A percentile compares a stretch with the other conserved stretches of the same genome.
Conservation (phyloP, 306 rosid genomes). For the Fragaria vesca region DNA sequence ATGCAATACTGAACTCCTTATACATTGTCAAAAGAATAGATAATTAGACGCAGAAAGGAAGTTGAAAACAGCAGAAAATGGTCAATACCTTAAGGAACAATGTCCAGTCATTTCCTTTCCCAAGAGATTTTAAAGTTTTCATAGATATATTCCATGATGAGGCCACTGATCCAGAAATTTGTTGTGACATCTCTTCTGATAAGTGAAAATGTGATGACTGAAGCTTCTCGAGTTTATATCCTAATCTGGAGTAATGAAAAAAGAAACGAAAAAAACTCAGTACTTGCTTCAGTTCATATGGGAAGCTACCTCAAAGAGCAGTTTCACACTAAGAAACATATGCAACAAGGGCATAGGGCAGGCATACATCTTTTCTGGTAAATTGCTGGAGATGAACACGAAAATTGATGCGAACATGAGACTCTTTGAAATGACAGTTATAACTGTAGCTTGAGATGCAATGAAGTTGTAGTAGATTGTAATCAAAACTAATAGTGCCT, state of each 20-base stretch:
- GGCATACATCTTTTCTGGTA: conserved; percentile 78
- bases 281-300: conserved; percentile 29
- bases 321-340: conserved; percentile 8
- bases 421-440: conserved; percentile 69
- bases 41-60: conserved; percentile 3
- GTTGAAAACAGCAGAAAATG: not conserved
- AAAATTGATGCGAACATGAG: conserved; percentile 49
- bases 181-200: conserved; percentile 65
- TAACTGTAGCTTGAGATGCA: conserved; percentile 60
- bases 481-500: conserved; percentile 53
- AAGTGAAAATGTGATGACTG: conserved; percentile 66
- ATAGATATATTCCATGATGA: conserved; percentile 71
- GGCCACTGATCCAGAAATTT: conserved; percentile 47
- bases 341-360: conserved; percentile 24
- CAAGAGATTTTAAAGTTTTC: conserved; percentile 61
- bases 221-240: conserved; percentile 73
- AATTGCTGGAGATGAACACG: conserved; percentile 56
- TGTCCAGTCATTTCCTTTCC: conserved; percentile 60
- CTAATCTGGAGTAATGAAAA: conserved; percentile 54
- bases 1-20: conserved; percentile 2
- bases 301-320: conserved; percentile 3
- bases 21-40: not conserved
- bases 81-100: conserved; percentile 65
- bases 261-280: conserved; percentile 12
- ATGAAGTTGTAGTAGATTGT: conserved; percentile 80